A percentile compares a stretch with the other conserved stretches of the same genome.
These are phyloP conservation scores for Diphasiastrum complanatum DNA, from an alignment of 83 land plant species.

Conservation along the genomic window DNA sequence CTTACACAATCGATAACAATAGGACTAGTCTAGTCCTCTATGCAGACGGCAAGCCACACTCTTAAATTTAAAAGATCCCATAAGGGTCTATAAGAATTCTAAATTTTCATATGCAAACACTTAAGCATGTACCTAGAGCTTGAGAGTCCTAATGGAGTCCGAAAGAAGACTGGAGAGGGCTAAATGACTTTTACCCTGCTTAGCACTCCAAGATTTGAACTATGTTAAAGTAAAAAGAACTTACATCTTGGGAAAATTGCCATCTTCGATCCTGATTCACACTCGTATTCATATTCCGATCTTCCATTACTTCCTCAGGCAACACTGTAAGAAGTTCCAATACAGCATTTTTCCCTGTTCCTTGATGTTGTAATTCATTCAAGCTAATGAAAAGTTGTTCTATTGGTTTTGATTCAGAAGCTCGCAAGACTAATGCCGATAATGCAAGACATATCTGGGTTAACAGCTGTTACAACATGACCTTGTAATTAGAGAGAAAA, in stretches of 20 bases:
- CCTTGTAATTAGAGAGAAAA: neutral
- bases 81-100: no score
- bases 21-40: no score
- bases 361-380: slow-evolving; percentile 56
- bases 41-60: no score
- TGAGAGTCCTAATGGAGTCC: no score
- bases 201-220: no score
- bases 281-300: slow-evolving; percentile 34
- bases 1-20: no score
- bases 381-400: slow-evolving; percentile 74
- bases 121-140: no score
- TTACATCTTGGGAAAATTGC: slow-evolving; percentile 79
- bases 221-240: no score
- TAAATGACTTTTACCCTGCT: no score
- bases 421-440: slow-evolving; percentile 75
- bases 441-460: slow-evolving; percentile 94
- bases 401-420: slow-evolving; percentile 70
- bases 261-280: slow-evolving; percentile 50
- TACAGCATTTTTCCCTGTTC: slow-evolving; percentile 68
- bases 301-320: slow-evolving; percentile 89
- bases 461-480: slow-evolving; percentile 56
- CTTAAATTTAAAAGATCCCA: no score
- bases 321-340: slow-evolving; percentile 88
- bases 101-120: no score
- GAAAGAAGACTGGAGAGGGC: no score